Evolutionary conservation across 2,329 filamentous ascomycete genomes (phyloP).

Genomic region (Aspergillus puulaauensis): DNA sequence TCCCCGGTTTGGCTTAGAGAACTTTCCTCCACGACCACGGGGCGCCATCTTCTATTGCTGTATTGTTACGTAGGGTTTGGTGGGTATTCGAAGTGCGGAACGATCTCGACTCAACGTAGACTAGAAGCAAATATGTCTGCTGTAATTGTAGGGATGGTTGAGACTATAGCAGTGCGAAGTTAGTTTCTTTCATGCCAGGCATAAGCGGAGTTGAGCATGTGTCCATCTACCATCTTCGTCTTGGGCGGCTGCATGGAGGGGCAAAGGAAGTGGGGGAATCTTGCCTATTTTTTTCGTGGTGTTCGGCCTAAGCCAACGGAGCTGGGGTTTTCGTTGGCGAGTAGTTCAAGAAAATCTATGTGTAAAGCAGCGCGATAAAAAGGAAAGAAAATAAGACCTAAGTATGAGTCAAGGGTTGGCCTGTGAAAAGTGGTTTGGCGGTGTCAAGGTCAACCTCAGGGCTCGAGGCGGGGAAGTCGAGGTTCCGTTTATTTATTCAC

Average conservation of each 20-base stretch:
- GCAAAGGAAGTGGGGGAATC: background rate
- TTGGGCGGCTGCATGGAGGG: background rate
- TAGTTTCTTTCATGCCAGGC: background rate
- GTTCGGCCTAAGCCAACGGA: background rate
- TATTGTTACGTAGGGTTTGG: background rate
- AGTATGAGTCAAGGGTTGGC: background rate
- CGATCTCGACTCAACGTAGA: background rate
- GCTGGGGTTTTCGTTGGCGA: background rate
- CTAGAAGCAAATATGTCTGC: background rate
- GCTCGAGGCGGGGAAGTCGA: background rate
- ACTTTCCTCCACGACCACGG: constrained; percentile 87
- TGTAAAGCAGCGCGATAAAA: background rate
- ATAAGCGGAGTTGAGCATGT: background rate
- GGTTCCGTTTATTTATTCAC: background rate
- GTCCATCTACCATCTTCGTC: constrained; percentile 3
- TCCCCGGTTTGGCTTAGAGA: constrained; percentile 88
- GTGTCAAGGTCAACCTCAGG: background rate
- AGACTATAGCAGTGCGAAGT: background rate
- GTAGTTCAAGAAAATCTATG: background rate
- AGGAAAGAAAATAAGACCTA: background rate
- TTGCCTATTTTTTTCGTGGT: background rate
- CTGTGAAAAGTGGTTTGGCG: background rate
- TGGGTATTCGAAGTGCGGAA: background rate
- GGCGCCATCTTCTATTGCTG: constrained; percentile 38
- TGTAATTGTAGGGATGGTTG: background rate